These are phyloP conservation scores for Colletotrichum eremochloae DNA, from an alignment of 2,329 filamentous ascomycete species.

Conservation along the genomic window DNA sequence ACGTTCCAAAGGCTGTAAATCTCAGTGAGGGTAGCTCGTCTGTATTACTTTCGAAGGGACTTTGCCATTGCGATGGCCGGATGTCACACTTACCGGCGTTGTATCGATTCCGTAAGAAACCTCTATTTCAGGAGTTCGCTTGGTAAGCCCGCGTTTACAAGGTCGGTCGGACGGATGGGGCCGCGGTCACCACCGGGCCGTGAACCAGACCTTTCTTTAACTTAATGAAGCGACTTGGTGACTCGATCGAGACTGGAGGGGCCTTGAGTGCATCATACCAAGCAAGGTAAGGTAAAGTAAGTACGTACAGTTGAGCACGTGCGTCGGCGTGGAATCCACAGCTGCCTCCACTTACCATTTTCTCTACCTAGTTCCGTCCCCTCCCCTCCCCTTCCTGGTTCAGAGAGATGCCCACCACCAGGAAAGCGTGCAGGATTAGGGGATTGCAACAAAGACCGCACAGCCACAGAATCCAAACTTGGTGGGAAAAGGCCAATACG, in stretches of 20 bases:
- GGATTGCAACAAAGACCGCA: conserved; percentile 18
- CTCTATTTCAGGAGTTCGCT: conserved; percentile 23
- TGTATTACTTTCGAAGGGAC: neutral
- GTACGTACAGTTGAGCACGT: conserved; percentile 23
- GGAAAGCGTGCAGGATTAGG: neutral
- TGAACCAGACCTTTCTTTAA: neutral
- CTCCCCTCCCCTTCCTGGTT: neutral
- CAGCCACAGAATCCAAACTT: conserved; percentile 23
- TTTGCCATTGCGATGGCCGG: neutral
- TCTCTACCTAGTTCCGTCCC: neutral
- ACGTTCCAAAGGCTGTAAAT: neutral
- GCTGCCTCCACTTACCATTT: conserved; percentile 22
- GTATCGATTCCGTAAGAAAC: conserved; percentile 20
- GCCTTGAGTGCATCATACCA: no score
- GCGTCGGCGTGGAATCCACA: conserved; percentile 7
- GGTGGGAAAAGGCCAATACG: neutral
- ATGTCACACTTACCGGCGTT: neutral
- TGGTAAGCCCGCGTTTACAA: conserved; percentile 21
- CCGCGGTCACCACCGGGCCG: neutral
- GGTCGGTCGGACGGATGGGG: neutral
- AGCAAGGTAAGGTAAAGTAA: no score
- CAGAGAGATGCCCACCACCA: neutral
- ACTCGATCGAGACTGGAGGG: neutral
- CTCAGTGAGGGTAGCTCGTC: neutral
- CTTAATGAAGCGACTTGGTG: neutral